Percentiles rank a stretch among this genome's conserved stretches.
phyloP scores from a whole-genome alignment of 495 filamentous ascomycete genomes.

The Penicillium coprophilum region DNA sequence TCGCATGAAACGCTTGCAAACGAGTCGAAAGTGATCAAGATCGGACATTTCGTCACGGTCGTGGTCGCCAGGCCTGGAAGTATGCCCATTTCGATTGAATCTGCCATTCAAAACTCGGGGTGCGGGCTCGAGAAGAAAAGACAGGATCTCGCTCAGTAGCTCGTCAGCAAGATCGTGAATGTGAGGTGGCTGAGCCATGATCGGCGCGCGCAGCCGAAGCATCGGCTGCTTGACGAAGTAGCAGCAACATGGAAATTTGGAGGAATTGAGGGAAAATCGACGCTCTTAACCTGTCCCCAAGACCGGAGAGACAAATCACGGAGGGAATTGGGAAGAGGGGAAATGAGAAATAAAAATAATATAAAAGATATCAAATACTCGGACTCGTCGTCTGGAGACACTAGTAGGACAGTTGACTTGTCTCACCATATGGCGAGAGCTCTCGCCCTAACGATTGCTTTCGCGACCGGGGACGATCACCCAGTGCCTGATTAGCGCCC shows the following conservation, averaged over 20 bases:
- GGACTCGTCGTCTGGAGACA: slow-evolving; percentile 11
- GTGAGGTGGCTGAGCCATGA: slow-evolving; percentile 37
- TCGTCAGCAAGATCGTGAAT: slow-evolving; percentile 60
- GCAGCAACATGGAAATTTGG: slow-evolving; percentile 41
- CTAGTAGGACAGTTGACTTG: slow-evolving; percentile 19
- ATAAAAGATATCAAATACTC: slow-evolving; percentile 1
- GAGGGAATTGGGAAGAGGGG: slow-evolving; percentile 10
- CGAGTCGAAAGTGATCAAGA: slow-evolving; percentile 54
- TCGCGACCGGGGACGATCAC: slow-evolving; percentile 30
- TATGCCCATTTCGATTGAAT: slow-evolving; percentile 8
- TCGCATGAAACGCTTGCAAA: slow-evolving; percentile 61
- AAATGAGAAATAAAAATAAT: slow-evolving; percentile 8
- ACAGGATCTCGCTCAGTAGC: slow-evolving; percentile 56
- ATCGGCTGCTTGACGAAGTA: slow-evolving; percentile 37
- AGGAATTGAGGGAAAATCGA: slow-evolving; percentile 11
- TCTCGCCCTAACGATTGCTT: slow-evolving; percentile 25
- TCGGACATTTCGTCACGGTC: slow-evolving; percentile 37
- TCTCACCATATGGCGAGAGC: slow-evolving; percentile 30
- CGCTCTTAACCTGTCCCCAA: not conserved
- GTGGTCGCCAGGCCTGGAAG: slow-evolving; percentile 2
- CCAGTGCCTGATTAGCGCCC: slow-evolving; percentile 27
- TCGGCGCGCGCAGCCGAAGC: slow-evolving; percentile 40
- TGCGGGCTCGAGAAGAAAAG: slow-evolving; percentile 31
- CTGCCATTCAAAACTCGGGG: slow-evolving; percentile 8
- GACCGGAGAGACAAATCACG: slow-evolving; percentile 8